A percentile compares a stretch with the other conserved stretches of the same genome.
Evolutionary conservation across 257 asterid species (phyloP).

Genomic region (Hygrophila difformis): DNA sequence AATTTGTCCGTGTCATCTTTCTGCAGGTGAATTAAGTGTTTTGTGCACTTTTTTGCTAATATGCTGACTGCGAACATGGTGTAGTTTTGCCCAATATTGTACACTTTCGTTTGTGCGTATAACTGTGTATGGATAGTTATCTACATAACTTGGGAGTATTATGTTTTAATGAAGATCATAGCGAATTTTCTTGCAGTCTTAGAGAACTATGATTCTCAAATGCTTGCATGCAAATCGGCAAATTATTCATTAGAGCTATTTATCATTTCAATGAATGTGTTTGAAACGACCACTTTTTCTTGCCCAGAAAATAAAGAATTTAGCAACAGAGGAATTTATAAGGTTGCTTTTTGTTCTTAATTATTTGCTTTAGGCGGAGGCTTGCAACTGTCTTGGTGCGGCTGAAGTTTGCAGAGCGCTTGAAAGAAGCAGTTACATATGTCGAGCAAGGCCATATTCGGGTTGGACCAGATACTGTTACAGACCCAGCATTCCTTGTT

Average conservation of each 20-base stretch:
- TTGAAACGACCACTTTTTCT: no score
- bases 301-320: not conserved
- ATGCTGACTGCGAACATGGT: not conserved
- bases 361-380: constrained; percentile 55
- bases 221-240: no score
- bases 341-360: constrained; percentile 2
- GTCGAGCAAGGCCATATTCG: constrained; percentile 97
- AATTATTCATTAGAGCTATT: no score
- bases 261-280: no score
- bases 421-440: constrained; percentile 84
- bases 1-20: constrained; percentile 74
- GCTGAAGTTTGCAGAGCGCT: constrained; percentile 78
- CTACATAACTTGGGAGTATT: no score
- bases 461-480: constrained; percentile 85
- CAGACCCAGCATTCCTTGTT: constrained; percentile 76
- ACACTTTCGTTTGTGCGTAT: no score
- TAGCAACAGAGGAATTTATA: no score
- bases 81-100: no score
- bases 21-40: constrained; percentile 51
- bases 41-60: constrained; percentile 7
- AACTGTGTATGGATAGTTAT: no score
- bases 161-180: no score
- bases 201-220: no score
- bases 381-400: constrained; percentile 61
- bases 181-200: no score